phyloP scores from a whole-genome alignment of 2,329 filamentous ascomycete species.

The Colletotrichum sp. region DNA sequence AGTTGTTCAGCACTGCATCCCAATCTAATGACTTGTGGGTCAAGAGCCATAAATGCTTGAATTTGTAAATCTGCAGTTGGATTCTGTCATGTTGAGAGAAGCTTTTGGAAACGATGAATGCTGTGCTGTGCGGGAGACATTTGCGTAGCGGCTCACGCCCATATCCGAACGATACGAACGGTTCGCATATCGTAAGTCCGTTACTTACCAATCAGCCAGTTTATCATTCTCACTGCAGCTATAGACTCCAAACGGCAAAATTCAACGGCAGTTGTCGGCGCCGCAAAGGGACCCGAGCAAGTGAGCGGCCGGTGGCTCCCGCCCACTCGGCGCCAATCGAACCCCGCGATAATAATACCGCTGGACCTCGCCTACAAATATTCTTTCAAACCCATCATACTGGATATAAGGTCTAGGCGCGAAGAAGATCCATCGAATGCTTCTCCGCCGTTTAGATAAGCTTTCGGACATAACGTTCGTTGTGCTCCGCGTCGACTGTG shows the following conservation, averaged over 20 bases:
- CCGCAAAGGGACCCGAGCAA: not conserved
- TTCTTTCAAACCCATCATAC: not conserved
- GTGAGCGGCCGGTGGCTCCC: not conserved
- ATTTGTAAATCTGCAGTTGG: accelerated
- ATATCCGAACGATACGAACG: not conserved
- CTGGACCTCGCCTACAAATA: accelerated
- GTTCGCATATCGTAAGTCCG: not conserved
- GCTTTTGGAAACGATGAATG: not conserved
- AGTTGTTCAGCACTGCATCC: not conserved
- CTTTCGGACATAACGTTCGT: not conserved
- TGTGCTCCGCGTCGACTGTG: not conserved
- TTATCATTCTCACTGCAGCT: not conserved
- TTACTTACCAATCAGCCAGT: not conserved
- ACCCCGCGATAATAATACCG: no score
- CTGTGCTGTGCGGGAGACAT: not conserved
- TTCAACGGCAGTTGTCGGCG: not conserved
- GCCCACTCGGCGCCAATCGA: not conserved
- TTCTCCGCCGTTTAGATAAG: not conserved
- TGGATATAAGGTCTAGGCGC: no score
- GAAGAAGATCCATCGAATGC: no score
- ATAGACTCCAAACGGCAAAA: not conserved
- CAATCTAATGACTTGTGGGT: accelerated
- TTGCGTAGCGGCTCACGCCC: not conserved
- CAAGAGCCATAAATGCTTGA: not conserved
- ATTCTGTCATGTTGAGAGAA: not conserved